Percentiles rank a stretch among this genome's conserved stretches.
These are phyloP conservation scores for Candida dajiaensis DNA, from an alignment of 805 yeast species.

Conservation along the genomic window DNA sequence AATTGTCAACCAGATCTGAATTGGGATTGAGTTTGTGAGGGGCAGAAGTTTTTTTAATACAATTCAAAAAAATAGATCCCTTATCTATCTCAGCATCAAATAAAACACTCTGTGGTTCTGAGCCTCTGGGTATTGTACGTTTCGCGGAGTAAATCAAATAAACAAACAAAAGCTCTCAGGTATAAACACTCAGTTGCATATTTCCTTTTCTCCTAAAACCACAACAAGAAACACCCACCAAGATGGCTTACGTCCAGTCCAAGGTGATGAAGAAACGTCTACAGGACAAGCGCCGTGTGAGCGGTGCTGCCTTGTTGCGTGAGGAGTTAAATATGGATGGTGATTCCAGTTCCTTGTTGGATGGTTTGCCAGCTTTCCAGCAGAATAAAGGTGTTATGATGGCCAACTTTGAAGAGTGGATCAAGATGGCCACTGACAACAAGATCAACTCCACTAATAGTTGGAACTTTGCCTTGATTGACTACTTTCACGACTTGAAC, in stretches of 20 bases:
- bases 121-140: too few species aligned
- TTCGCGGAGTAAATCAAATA: too few species aligned
- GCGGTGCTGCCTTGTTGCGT: constrained; percentile 28
- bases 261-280: constrained; percentile 24
- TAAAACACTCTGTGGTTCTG: too few species aligned
- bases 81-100: too few species aligned
- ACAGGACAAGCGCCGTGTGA: constrained; percentile 25
- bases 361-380: constrained; percentile 18
- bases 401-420: constrained; percentile 33
- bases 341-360: constrained; percentile 16
- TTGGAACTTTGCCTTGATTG: constrained; percentile 88
- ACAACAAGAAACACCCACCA: background rate
- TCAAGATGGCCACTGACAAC: constrained; percentile 26
- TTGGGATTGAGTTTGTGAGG: too few species aligned
- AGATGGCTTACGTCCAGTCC: constrained; percentile 24
- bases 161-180: too few species aligned
- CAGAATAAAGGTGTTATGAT: constrained; percentile 34
- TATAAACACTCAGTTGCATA: too few species aligned
- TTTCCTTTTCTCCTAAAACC: too few species aligned
- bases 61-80: too few species aligned
- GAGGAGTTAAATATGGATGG: constrained; percentile 21
- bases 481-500: constrained; percentile 80
- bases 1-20: too few species aligned
- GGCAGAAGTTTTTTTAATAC: too few species aligned
- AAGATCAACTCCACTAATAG: constrained; percentile 80